Base-by-base conservation (phyloP, 495 filamentous ascomycete genomes). In the Apodospora peruviana region DNA sequence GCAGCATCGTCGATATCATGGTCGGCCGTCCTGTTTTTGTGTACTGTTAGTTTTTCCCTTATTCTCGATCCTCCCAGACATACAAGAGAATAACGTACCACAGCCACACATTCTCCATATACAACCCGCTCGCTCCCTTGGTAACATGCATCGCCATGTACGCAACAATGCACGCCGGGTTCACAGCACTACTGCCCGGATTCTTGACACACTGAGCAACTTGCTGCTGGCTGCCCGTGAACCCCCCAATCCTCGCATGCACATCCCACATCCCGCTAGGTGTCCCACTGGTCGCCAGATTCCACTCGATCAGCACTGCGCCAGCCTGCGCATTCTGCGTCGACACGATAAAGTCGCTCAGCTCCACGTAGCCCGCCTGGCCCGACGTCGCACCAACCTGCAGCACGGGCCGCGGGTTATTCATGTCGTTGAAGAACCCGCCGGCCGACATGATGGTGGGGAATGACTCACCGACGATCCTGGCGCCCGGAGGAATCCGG, bases 81-180 rank as follows among this genome's bases (percentile, higher is more conserved):
- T 4, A 36, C 69, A 59, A n/a, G 19, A 40, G 23, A 19, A 11
- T 7, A 16, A 53, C 57, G 11, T 53, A 86, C 84, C 91, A 96
- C 57, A 88, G 79, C 91, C 91, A 96, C 40, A 80, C 81, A 69
- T 96, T 96, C 72, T 95, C 91, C 52, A 95, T 71, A 58, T 94
- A 93, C 29, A 87, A 69, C 32, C 66, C 66, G 36, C 76, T 79
- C 1, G 80, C 88, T 21, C 74, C 63, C 34, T 76, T 59, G 5
- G 88, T 91, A 20, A 95, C 70, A 57, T 94, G 88, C 53, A 96
- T 73, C 10, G 89, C 74, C 74, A 94, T 79, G 73, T 88, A 91
- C 5, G 90, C 83, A 14, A 81, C 87, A 59, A 80, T 77, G 59
- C 86, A 90, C 1, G 59, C 73, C 44, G 55, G 27, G 43, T 82